Evolutionary conservation across 139 green algal genomes (phyloP).

Genomic region (Chlorella sorokiniana): DNA sequence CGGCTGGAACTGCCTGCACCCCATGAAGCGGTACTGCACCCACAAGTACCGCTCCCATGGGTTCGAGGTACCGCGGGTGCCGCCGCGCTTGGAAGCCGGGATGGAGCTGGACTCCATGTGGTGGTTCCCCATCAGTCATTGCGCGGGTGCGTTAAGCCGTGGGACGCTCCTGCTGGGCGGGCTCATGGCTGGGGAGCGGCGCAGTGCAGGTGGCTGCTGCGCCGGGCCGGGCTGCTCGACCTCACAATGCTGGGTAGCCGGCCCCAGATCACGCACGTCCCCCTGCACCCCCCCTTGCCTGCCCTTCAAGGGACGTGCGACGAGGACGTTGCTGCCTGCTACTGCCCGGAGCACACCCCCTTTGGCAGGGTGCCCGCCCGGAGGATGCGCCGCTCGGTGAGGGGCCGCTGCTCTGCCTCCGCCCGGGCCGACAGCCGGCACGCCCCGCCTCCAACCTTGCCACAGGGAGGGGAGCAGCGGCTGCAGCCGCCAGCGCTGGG

Average conservation of each 20-base stretch:
- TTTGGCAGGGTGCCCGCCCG: neutral
- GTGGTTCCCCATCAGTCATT: neutral
- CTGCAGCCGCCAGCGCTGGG: too few relatives aligned
- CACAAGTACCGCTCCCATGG: neutral
- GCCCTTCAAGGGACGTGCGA: neutral
- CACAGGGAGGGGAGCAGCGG: too few relatives aligned
- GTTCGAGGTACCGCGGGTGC: neutral
- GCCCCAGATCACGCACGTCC: too few relatives aligned
- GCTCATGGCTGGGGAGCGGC: too few relatives aligned
- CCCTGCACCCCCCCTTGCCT: neutral
- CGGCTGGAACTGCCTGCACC: slow-evolving; percentile 20
- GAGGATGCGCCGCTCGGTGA: neutral
- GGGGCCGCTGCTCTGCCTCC: neutral
- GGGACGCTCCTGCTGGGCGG: neutral
- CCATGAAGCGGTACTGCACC: slow-evolving; percentile 40
- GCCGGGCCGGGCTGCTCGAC: too few relatives aligned
- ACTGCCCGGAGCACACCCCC: slow-evolving; percentile 19
- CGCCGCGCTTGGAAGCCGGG: neutral
- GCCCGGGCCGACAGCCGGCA: neutral
- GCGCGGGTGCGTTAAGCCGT: slow-evolving; percentile 7
- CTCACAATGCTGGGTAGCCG: too few relatives aligned
- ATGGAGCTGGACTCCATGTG: neutral
- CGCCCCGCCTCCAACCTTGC: too few relatives aligned
- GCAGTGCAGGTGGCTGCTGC: too few relatives aligned
- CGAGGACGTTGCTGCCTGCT: slow-evolving; percentile 6